A percentile compares a stretch with the other conserved stretches of the same genome.
Evolutionary conservation across 768 basidiomycete genomes (phyloP).

Genomic region (Phlegmacium glaucopus): DNA sequence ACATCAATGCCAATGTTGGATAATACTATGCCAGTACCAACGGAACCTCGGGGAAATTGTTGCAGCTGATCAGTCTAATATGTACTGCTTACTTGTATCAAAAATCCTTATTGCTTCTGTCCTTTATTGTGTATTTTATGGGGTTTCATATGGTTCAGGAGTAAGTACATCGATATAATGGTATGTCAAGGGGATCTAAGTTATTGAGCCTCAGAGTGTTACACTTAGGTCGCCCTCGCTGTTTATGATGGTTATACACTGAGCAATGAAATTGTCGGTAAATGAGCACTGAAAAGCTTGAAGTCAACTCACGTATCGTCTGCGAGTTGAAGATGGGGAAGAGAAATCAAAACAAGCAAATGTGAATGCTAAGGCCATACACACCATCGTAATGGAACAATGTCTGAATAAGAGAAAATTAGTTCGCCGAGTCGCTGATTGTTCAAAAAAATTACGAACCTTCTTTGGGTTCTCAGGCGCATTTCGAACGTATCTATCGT

Average conservation of each 20-base stretch:
- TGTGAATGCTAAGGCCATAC: background rate
- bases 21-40: background rate
- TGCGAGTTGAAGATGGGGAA: slow-evolving; percentile 17
- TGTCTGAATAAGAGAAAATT: slow-evolving; percentile 42
- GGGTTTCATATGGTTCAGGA: background rate
- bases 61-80: background rate
- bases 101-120: background rate
- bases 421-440: slow-evolving; percentile 1
- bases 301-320: slow-evolving; percentile 57
- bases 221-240: no score
- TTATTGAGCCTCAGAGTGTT: no score
- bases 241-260: slow-evolving; percentile 31
- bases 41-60: no score
- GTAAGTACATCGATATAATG: no score
- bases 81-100: background rate
- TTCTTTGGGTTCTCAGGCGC: slow-evolving; percentile 89
- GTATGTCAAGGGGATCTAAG: no score
- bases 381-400: slow-evolving; percentile 81
- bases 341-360: slow-evolving; percentile 17
- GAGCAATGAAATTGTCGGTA: slow-evolving; percentile 1
- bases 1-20: background rate
- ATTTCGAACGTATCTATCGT: slow-evolving; percentile 74
- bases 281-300: background rate
- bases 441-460: slow-evolving; percentile 36
- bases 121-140: slow-evolving; percentile 11